Evolutionary conservation across 305 asterid genomes (phyloP), one percentile per base, ranked within the genome.

Genomic region (Fraxinus albicans): DNA sequence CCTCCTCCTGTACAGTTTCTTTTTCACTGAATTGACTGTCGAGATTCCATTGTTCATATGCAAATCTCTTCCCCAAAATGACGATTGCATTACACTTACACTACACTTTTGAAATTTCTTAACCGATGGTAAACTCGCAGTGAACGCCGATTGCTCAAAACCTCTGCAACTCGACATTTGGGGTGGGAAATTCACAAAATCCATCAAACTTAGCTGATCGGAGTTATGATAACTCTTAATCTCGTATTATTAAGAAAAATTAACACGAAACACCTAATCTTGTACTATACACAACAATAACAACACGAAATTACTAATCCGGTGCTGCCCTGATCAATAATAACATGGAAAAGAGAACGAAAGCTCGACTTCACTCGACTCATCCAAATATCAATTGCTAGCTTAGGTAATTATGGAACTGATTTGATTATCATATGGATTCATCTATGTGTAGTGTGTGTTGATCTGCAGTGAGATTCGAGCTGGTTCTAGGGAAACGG

Each of bases 1-100:
- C 77, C 85, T 82, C 21, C 85, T 63, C 53, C 38, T 53, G 7
- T 75, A 42, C 47, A 82, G 78, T 78, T 53, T 86, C 82, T 76
- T 82, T 79, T 79, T 87, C 77, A 58, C 36, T 21, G 79, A 47
- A 44, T 8, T n/a, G 50, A 55, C 82, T 19, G 65, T 75, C 35
- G 80, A 84, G 55, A 74, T 80, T 27, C 84, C 89, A 81, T 80
- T 50, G 73, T 12, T 74, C 80, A 87, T 78, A 83, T 67, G 75
- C 88, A 90, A 86, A 42, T 42, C 84, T 53, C 81, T 85, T 19
- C 96, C 94, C 88, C 89, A 85, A 80, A 90, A 87, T 1, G 91
- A 86, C 35, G 94, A 88, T 3, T 36, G 78, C 63, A 82, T 69
- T 2, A 53, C 88, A 63, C 9, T 15, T 3, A 44, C 81, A 73